These are phyloP conservation scores for Mortierella sp. DNA, from an alignment of 371 early-diverging fungal species.

Conservation along the genomic window DNA sequence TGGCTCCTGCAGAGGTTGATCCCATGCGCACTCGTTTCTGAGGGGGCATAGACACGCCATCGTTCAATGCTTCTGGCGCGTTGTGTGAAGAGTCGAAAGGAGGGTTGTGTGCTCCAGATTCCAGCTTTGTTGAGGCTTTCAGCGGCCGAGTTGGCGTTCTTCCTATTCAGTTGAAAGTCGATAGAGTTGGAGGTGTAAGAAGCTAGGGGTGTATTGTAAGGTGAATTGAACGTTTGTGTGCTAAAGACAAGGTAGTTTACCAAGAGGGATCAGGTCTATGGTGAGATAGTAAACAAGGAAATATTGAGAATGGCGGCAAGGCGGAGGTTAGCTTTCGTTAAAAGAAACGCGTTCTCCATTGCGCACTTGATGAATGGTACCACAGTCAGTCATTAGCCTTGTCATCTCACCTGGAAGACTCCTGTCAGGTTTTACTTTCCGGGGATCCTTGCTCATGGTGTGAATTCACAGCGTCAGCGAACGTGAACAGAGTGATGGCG, in stretches of 20 bases:
- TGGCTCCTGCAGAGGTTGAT: slow-evolving; percentile 19
- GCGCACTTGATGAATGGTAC: background rate
- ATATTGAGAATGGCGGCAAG: background rate
- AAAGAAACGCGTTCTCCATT: background rate
- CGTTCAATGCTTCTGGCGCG: slow-evolving; percentile 25
- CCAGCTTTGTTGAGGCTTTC: slow-evolving; percentile 41
- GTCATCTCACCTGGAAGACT: slow-evolving; percentile 36
- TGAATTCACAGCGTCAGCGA: background rate
- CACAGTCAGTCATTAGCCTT: background rate
- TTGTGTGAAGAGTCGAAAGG: slow-evolving; percentile 25
- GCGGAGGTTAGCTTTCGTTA: background rate
- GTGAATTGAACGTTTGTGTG: too few species aligned
- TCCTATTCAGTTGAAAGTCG: slow-evolving; percentile 19
- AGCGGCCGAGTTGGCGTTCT: slow-evolving; percentile 42
- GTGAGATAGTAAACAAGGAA: background rate
- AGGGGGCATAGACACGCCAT: slow-evolving; percentile 19
- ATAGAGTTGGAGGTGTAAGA: background rate
- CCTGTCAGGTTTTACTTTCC: slow-evolving; percentile 45
- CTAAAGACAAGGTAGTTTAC: slow-evolving; percentile 5
- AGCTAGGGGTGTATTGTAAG: background rate
- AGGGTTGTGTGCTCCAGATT: slow-evolving; percentile 20
- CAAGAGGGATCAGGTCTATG: slow-evolving; percentile 52
- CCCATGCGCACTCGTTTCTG: slow-evolving; percentile 43
- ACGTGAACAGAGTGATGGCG: background rate
- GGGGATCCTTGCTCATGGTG: slow-evolving; percentile 53